Conservation (phyloP, 2,329 filamentous ascomycete species). For the Verticillium albo-atrum region DNA sequence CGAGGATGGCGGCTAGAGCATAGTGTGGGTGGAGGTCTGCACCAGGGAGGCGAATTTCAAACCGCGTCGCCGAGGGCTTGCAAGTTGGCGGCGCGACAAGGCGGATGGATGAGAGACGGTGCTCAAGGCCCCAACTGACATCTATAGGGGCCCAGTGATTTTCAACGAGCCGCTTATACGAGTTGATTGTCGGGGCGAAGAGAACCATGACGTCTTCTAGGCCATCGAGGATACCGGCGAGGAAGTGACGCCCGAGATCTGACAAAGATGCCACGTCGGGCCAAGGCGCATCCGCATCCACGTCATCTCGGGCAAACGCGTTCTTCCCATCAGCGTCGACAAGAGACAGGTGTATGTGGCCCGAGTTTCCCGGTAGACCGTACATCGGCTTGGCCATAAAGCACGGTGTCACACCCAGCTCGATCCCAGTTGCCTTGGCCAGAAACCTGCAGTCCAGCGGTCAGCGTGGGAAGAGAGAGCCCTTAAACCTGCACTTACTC, state of each 20-base stretch:
- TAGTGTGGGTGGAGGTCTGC: constrained; percentile 69
- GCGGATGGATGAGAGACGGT: constrained; percentile 66
- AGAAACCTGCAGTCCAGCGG: constrained; percentile 30
- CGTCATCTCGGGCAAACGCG: constrained; percentile 57
- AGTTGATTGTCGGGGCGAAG: constrained; percentile 69
- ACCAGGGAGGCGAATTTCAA: constrained; percentile 68
- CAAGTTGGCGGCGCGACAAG: constrained; percentile 66
- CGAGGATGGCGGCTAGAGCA: constrained; percentile 63
- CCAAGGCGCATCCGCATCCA: constrained; percentile 56
- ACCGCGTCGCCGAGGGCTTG: constrained; percentile 63
- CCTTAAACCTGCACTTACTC: constrained; percentile 9
- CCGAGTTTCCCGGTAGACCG: constrained; percentile 68
- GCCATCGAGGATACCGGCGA: constrained; percentile 65
- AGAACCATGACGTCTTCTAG: constrained; percentile 73
- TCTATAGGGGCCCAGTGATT: constrained; percentile 79
- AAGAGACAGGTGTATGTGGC: constrained; percentile 73
- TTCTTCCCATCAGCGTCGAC: constrained; percentile 60
- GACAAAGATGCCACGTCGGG: constrained; percentile 60
- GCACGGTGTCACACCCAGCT: constrained; percentile 69
- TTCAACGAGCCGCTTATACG: constrained; percentile 72
- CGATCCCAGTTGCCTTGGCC: constrained; percentile 65
- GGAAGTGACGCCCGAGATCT: constrained; percentile 66
- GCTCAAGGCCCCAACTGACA: constrained; percentile 71
- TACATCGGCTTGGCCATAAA: constrained; percentile 77
- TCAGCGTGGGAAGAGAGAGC: constrained; percentile 1